Evolutionary conservation across 176 grass and related monocot genomes (phyloP), one percentile per base, ranked within the genome.

Genomic region (Aegilops sharonensis): DNA sequence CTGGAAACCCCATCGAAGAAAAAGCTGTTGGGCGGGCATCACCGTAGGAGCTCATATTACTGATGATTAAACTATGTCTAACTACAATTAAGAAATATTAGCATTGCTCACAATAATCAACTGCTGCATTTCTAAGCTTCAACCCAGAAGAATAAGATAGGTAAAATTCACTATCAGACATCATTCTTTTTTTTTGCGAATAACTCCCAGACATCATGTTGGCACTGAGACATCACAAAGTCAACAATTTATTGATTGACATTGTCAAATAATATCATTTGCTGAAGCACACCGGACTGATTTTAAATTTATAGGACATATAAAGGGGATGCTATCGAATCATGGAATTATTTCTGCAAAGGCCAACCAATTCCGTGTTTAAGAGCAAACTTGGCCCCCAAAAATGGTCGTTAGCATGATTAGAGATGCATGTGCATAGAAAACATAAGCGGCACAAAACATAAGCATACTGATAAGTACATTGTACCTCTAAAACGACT

Each of bases 401-500:
- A 62, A 62, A 62, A 67, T 57, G 21, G 34, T 21, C 59, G 15
- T 61, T 83, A 73, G 14, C 45, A 68, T 29, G 30, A 31, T 40
- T 81, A 87, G 3, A 87, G 3, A n/a, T 42, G 74, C 65, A 23
- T 37, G 31, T 15, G 10, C 31, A 31, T 69, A 27, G 65, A 78
- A 78, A 78, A 68, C 32, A 78, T 52, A 85, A 78, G 75, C 9
- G 40, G 17, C 20, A 68, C 27, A 74, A 57, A 85, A 37, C 18
- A 80, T 21, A 62, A 85, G 32, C 74, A 83, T 39, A 32, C 31
- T 70, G 67, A 87, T n/a, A 78, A 70, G 52, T 75, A 80, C 21
- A 85, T 73, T 12, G n/a, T 90, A 93, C 88, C 86, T 90, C 78
- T 73, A 74, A n/a, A 47, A 47, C 15, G 5, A 88, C 23, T 77